phyloP scores from a whole-genome alignment of 768 basidiomycete genomes.

The Lactarius deliciosus region DNA sequence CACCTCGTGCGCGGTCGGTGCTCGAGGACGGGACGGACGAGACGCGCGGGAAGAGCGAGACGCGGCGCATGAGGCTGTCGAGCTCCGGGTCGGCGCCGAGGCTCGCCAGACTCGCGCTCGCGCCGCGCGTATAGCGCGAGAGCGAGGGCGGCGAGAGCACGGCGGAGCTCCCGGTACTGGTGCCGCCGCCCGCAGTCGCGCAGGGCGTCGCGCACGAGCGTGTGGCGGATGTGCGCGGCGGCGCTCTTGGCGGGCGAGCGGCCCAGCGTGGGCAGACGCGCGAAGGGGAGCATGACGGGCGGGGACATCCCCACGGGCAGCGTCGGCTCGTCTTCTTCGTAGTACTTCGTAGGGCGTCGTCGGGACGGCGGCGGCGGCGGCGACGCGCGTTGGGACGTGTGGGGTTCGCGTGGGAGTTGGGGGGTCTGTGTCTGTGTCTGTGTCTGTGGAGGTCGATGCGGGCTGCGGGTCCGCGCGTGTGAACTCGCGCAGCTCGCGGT shows the following conservation, averaged over 20 bases:
- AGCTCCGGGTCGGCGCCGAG: constrained; percentile 51
- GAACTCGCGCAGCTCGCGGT: constrained; percentile 59
- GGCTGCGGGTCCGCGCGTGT: constrained; percentile 42
- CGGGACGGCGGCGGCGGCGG: constrained; percentile 46
- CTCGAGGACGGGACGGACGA: constrained; percentile 37
- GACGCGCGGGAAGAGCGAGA: constrained; percentile 48
- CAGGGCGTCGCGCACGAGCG: constrained; percentile 51
- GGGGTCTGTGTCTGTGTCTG: constrained; percentile 26
- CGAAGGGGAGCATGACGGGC: constrained; percentile 45
- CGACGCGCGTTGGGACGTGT: constrained; percentile 55
- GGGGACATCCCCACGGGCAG: constrained; percentile 59
- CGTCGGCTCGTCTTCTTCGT: constrained; percentile 50
- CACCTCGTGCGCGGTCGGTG: constrained; percentile 33
- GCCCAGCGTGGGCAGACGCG: constrained; percentile 40
- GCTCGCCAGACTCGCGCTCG: constrained; percentile 33
- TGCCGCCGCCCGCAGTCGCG: constrained; percentile 20
- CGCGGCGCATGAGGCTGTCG: constrained; percentile 68
- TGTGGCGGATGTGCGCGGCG: constrained; percentile 63
- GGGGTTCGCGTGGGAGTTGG: constrained; percentile 63
- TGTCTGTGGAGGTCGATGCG: constrained; percentile 21
- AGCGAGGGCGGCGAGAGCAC: constrained; percentile 71
- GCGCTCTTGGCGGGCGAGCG: constrained; percentile 74
- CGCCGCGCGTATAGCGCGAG: constrained; percentile 56
- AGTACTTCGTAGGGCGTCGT: constrained; percentile 44
- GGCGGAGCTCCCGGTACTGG: constrained; percentile 42